Evolutionary conservation across 805 yeast genomes (phyloP), one percentile per base, ranked within the genome.

Genomic region (Kuraishia piskuri): DNA sequence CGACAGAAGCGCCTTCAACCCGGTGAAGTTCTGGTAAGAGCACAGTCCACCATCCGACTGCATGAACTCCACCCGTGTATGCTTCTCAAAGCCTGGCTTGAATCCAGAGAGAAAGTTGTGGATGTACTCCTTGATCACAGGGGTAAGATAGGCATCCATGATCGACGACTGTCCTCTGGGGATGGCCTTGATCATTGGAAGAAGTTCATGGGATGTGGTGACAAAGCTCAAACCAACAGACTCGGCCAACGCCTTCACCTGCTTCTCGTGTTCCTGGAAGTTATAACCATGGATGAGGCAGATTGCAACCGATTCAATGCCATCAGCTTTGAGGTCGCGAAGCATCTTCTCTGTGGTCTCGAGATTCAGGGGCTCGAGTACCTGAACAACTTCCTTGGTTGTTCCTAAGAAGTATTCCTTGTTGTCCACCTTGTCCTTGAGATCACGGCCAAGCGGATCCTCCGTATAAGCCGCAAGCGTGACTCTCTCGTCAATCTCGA

Each of bases 31-130:
- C 22, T 82, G 74, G 62, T 95, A 90, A 54, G 90, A 90, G 21
- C 91, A 90, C 56, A 92, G 76, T 2, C 98, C 98, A 54, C 98
- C 98, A 66, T 92, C 96, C 10, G 96, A 88, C 68, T 92, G 96
- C 98, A 92, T 92, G 68, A 92, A 92, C 60, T 86, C 48, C 14
- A 25, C 22, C 20, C 52, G 20, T 22, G 71, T 68, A 45, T 55
- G 54, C 22, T 52, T 46, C 50, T 53, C 57, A 19, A 74, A 66
- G 23, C 70, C 76, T 3, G 56, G 54, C 37, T 62, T 57, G 50
- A 70, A 66, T 26, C 68, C 66, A 14, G 59, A 56, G 40, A 76
- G 57, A 49, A 72, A 68, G 23, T 70, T 72, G 21, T 65, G 61
- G 40, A 72, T 65, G 57, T 73, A 73, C 2, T 64, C 67, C 53